Evolutionary conservation across 495 filamentous ascomycete species (phyloP), one percentile per base, ranked within the genome.

Genomic region (Pseudomonodictys pantanalensis): DNA sequence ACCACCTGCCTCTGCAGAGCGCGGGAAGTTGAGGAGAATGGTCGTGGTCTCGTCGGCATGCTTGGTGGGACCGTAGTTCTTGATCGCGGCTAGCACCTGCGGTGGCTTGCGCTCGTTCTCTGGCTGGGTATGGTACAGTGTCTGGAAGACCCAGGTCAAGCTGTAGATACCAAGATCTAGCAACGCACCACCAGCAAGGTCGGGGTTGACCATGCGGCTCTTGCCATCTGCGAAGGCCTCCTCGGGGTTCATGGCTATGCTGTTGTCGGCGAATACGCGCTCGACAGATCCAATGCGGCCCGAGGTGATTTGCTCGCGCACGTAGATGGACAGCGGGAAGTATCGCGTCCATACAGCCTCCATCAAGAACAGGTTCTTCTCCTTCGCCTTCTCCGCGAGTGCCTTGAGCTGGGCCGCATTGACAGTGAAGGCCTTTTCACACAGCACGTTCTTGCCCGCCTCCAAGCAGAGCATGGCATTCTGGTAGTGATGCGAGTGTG

Each of bases 331-430:
- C 6, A 92, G 72, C 2, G 93, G 93, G 77, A 96, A 95, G 71
- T 89, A 93, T 22, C 93, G 78, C 26, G 92, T 97, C 93, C 93
- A 97, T 8, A 97, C 89, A n/a, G 92, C 92, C 77, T 97, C 92
- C 90, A 96, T 96, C 33, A 97, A 72, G 76, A 97, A 96, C 18
- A 96, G 71, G n/a, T 85, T 83, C 81, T 95, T 95, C 65, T 82
- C 77, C 67, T 77, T 80, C 0, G 93, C 73, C 24, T 82, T 87
- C 49, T 89, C 83, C 46, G 85, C 81, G 17, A 97, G 78, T 61
- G 85, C 85, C 68, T 80, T 83, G 2, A 88, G 77, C 75, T 97
- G 91, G 7, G 83, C 78, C 15, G 91, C 92, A 69, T 90, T 97
- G 59, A 93, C 88, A 0, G 92, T 96, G 68, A 98, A 89, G 0